Percentiles rank a stretch among this genome's conserved stretches.
Conservation (phyloP, 148 eudicot genomes). For the Nyssa sinensis region DNA sequence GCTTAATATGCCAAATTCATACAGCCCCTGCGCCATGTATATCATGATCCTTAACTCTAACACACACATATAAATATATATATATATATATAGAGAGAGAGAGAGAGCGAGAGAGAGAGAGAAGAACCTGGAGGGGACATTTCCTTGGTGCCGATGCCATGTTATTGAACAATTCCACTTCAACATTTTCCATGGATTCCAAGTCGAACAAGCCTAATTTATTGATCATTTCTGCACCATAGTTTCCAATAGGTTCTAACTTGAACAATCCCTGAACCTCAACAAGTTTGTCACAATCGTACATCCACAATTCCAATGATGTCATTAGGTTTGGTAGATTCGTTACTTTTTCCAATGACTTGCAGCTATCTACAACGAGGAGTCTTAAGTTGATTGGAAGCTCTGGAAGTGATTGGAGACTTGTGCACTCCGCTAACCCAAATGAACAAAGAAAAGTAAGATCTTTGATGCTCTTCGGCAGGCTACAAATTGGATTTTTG, state of each 20-base stretch:
- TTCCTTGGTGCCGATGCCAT: background rate
- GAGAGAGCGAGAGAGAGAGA: too few relatives aligned
- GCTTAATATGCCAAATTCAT: conserved; percentile 18
- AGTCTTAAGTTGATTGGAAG: too few relatives aligned
- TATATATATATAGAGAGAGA: too few relatives aligned
- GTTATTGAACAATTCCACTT: conserved; percentile 10
- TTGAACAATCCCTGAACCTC: too few relatives aligned
- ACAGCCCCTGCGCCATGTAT: conserved; percentile 15
- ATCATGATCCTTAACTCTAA: background rate
- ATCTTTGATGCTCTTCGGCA: conserved; percentile 13
- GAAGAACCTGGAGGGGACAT: conserved; percentile 18
- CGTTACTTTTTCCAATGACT: too few relatives aligned
- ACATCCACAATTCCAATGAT: background rate
- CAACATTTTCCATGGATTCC: background rate
- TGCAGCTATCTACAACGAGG: too few relatives aligned
- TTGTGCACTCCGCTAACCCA: conserved; percentile 10
- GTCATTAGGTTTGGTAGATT: conserved; percentile 5
- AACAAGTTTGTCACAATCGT: conserved; percentile 12
- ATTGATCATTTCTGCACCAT: background rate
- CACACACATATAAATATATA: too few relatives aligned
- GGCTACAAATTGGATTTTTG: conserved; percentile 2
- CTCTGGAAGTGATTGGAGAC: too few relatives aligned
- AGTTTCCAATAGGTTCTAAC: conserved; percentile 13
- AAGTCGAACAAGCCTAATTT: conserved; percentile 10
- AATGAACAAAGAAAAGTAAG: conserved; percentile 7